phyloP scores from a whole-genome alignment of 2,329 filamentous ascomycete genomes.

The Fusarium agapanthi region DNA sequence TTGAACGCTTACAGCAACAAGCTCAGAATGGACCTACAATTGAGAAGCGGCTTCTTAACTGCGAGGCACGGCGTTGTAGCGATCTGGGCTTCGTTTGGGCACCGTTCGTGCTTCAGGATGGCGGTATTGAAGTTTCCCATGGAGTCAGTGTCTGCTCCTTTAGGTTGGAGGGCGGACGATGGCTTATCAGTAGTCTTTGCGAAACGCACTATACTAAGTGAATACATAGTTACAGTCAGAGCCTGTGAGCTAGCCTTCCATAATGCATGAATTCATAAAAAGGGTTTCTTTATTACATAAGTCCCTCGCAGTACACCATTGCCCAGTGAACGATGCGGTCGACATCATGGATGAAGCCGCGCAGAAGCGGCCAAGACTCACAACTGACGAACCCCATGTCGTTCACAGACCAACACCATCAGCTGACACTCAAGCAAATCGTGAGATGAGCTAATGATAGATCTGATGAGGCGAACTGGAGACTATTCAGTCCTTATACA shows the following conservation, averaged over 20 bases:
- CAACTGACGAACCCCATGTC: neutral
- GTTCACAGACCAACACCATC: neutral
- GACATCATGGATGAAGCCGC: neutral
- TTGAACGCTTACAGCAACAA: neutral
- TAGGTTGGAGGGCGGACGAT: neutral
- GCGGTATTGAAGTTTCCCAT: neutral
- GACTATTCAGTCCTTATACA: neutral
- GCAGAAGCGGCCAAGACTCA: neutral
- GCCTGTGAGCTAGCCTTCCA: neutral
- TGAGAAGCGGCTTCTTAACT: neutral
- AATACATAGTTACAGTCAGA: neutral
- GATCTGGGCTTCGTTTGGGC: neutral
- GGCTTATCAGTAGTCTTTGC: neutral
- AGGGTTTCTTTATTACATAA: neutral
- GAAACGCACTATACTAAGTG: neutral
- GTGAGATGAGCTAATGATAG: neutral
- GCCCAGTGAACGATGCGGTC: rapidly evolving
- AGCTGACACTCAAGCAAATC: neutral
- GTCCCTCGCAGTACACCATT: neutral
- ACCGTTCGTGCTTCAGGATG: neutral
- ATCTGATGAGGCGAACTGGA: neutral
- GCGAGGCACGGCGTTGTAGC: neutral
- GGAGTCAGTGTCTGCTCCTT: neutral
- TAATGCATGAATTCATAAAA: neutral
- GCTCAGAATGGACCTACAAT: neutral